Percentiles rank a stretch among this genome's conserved stretches.
Conservation (phyloP, 2,329 filamentous ascomycete genomes). For the Calonectria ilicicola region DNA sequence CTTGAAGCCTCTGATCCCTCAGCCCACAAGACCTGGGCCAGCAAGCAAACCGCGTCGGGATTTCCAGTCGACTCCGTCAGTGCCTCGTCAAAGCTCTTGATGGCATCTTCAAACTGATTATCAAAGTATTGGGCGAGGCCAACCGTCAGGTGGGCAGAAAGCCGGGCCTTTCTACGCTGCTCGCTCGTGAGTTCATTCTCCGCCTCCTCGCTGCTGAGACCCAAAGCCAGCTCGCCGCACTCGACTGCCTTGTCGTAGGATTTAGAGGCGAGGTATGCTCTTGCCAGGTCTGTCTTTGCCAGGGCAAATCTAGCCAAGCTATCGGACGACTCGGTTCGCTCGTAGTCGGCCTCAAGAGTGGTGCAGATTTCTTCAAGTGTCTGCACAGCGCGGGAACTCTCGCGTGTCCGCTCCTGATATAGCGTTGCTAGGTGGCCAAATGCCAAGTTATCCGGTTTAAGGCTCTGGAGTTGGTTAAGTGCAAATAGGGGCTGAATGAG, state of each 20-base stretch:
- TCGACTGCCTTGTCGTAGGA: conserved; percentile 78
- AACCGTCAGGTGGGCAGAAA: conserved; percentile 88
- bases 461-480: conserved; percentile 81
- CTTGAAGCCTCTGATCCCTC: conserved; percentile 81
- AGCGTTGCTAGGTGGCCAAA: conserved; percentile 84
- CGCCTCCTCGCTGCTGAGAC: conserved; percentile 79
- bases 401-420: conserved; percentile 83
- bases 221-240: conserved; percentile 83
- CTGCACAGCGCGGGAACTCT: conserved; percentile 72
- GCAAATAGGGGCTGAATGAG: conserved; percentile 91
- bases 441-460: conserved; percentile 77
- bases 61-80: conserved; percentile 81
- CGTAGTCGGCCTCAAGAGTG: conserved; percentile 83
- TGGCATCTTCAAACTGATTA: conserved; percentile 73
- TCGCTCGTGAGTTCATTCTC: conserved; percentile 74
- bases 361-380: conserved; percentile 76
- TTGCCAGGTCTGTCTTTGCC: conserved; percentile 86
- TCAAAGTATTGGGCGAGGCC: conserved; percentile 85
- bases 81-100: conserved; percentile 83
- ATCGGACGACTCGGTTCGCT: conserved; percentile 80
- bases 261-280: conserved; percentile 80
- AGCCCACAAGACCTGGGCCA: conserved; percentile 94
- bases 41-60: conserved; percentile 86
- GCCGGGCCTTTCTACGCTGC: conserved; percentile 75
- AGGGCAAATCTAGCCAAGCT: conserved; percentile 83